These are phyloP conservation scores for Helminthosporium solani DNA, from an alignment of 2,329 filamentous ascomycete genomes.

Conservation along the genomic window DNA sequence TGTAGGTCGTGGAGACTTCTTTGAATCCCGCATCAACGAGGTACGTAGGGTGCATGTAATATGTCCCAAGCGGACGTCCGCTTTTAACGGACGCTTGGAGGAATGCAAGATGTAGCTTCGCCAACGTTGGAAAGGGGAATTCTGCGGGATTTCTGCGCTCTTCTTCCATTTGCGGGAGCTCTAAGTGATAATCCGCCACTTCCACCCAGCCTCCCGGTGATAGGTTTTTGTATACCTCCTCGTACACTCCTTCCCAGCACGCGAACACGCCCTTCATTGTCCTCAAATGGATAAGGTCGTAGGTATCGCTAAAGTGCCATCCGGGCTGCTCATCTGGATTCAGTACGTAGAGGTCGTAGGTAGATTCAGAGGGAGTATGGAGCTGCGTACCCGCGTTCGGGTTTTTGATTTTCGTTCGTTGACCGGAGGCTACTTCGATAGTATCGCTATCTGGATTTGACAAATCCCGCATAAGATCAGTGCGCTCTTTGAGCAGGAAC, in stretches of 20 bases:
- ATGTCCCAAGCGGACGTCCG: slow-evolving; percentile 44
- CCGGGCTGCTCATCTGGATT: slow-evolving; percentile 26
- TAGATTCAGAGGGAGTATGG: slow-evolving; percentile 22
- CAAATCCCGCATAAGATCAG: slow-evolving; percentile 27
- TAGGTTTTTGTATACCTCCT: slow-evolving; percentile 48
- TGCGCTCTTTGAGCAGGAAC: slow-evolving; percentile 20
- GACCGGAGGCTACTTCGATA: slow-evolving; percentile 14
- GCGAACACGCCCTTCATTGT: slow-evolving; percentile 51
- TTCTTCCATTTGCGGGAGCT: slow-evolving; percentile 22
- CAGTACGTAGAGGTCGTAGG: slow-evolving; percentile 25
- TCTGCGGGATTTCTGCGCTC: slow-evolving; percentile 1
- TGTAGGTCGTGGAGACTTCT: slow-evolving; percentile 44
- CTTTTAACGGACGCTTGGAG: slow-evolving; percentile 43
- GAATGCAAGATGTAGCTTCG: slow-evolving; percentile 28
- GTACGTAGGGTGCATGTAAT: slow-evolving; percentile 45
- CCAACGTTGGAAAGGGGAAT: slow-evolving; percentile 27
- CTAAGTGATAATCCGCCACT: slow-evolving; percentile 44
- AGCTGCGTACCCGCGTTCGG: slow-evolving; percentile 4
- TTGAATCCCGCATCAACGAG: slow-evolving; percentile 49
- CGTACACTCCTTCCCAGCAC: slow-evolving; percentile 50
- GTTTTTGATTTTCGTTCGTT: slow-evolving; percentile 8
- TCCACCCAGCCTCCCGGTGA: slow-evolving; percentile 51
- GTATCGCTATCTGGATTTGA: slow-evolving; percentile 18
- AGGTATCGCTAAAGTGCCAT: slow-evolving; percentile 52
- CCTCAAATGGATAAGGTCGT: slow-evolving; percentile 53